Evolutionary conservation across 1,284 basidiomycete genomes (phyloP).

Genomic region (Ganoderma lingzhi): DNA sequence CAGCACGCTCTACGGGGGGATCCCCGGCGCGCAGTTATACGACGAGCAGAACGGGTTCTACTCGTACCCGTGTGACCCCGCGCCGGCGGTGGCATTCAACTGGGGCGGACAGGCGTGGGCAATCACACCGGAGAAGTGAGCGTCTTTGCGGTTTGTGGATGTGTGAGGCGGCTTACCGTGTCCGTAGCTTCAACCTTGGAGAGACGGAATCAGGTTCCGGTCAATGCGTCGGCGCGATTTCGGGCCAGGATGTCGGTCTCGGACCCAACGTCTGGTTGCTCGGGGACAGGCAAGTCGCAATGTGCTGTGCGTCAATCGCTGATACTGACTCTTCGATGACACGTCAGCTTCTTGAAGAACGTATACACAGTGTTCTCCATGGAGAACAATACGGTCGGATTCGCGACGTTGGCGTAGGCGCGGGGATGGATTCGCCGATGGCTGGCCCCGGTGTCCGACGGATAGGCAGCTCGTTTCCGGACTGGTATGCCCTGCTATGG

Average conservation of each 20-base stretch:
- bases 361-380: conserved; percentile 14
- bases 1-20: conserved; percentile 49
- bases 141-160: background rate
- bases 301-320: background rate
- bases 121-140: conserved; percentile 39
- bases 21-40: conserved; percentile 49
- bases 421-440: background rate
- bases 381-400: conserved; percentile 20
- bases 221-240: conserved; percentile 37
- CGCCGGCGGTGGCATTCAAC: conserved; percentile 37
- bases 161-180: background rate
- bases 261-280: conserved; percentile 37
- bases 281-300: conserved; percentile 34
- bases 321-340: background rate
- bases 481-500: background rate
- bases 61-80: conserved; percentile 38
- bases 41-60: conserved; percentile 38
- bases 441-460: background rate
- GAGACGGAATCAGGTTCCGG: conserved; percentile 20
- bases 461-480: background rate
- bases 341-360: conserved; percentile 12
- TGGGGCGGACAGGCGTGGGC: conserved; percentile 42
- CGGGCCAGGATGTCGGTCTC: conserved; percentile 25
- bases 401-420: conserved; percentile 13
- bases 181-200: conserved; percentile 35